Base-by-base conservation (phyloP, 768 basidiomycete species). In the Naganishia antarctica region DNA sequence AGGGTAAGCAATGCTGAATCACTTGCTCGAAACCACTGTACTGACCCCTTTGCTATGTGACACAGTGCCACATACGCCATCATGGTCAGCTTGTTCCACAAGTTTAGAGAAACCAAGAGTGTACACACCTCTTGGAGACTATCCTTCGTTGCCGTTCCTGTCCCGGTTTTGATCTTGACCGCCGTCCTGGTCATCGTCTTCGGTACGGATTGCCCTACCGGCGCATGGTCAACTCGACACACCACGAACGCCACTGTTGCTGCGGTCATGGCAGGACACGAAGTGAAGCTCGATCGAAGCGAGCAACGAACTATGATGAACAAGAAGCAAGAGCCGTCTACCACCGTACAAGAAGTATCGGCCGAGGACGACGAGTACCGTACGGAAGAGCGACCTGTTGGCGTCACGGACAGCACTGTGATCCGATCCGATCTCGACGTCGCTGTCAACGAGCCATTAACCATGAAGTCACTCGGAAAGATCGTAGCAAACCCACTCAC, bases 101-200 rank as follows among this genome's bases (percentile, higher is more conserved):
- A 74, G 7, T 74, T 84, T 29, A 67, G 74, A 0, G 48, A 66
- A 11, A 66, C 67, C n/a, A 57, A 71, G 1, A 63, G 66, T 8
- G n/a, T 34, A 18, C 79, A 81, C 63, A 64, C 77, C 0, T 82
- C 84, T 4, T 86, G 85, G 85, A 75, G 85, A 49, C 81, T 78
- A 4, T 75, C 84, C 0, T 86, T 85, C 68, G 84, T 77, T 2
- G 77, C 83, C 43, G 81, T 85, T n/a, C 84, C 84, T 2, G 82
- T 83, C 0, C 84, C 84, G 0, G 73, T 66, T 37, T 76, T 86
- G 2, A 72, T 84, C 58, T 46, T 76, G 23, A 78, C 80, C 9
- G 83, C 84, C 5, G 57, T 66, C 3, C 46, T 80, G 11, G 78
- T 73, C 21, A 64, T 85, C 21, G 58, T 81, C 15, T 81, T 82